Conservation (phyloP, 225 moss, liverwort and hornwort genomes). For the Marchantia polymorpha region DNA sequence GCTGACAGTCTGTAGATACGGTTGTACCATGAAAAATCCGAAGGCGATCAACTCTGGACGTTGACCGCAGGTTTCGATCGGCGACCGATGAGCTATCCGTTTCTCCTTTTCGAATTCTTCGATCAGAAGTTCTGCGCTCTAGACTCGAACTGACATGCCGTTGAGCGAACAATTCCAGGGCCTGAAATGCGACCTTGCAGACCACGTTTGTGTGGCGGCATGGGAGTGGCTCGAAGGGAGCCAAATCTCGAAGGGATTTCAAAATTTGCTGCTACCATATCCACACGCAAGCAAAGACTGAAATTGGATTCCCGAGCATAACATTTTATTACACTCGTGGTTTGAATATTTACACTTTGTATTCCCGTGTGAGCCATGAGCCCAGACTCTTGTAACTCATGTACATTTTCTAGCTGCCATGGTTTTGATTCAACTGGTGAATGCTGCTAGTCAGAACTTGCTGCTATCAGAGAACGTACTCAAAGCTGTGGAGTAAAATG, state of each 20-base stretch:
- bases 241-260: too few species aligned
- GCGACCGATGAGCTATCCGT: too few species aligned
- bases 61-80: too few species aligned
- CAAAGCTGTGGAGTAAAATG: not conserved
- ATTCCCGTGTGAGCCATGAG: not conserved
- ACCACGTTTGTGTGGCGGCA: not conserved
- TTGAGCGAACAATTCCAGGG: too few species aligned
- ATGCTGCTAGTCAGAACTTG: slow-evolving; percentile 12
- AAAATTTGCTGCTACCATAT: not conserved
- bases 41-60: too few species aligned
- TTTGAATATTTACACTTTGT: not conserved
- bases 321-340: slow-evolving; percentile 6
- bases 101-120: too few species aligned
- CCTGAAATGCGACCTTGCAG: not conserved
- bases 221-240: not conserved
- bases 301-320: not conserved
- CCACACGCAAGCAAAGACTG: not conserved
- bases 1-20: too few species aligned
- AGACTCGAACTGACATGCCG: too few species aligned
- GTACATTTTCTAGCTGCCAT: slow-evolving; percentile 13
- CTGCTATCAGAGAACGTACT: not conserved
- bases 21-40: too few species aligned
- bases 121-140: too few species aligned
- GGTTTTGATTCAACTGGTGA: not conserved
- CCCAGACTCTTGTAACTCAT: not conserved